Conservation (phyloP, 331 rosid species). For the Cydonia oblonga region DNA sequence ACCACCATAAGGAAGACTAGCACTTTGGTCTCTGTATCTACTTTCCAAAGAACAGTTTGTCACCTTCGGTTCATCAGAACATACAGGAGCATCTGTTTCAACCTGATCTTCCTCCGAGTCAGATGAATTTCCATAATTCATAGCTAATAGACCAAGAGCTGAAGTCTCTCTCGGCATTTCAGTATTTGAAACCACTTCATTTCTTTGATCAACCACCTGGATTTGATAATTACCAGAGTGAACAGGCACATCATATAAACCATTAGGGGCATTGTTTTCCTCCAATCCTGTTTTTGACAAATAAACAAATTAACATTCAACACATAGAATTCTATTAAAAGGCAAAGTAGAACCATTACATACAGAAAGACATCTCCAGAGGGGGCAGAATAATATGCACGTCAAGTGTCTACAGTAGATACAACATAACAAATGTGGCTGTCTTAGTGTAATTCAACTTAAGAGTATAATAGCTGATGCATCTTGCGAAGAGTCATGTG, state of each 20-base stretch:
- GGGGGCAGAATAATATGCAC: neutral
- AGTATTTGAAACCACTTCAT: conserved; percentile 21
- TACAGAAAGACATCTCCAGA: neutral
- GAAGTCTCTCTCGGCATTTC: conserved; percentile 30
- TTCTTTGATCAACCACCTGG: conserved; percentile 26
- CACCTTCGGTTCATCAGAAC: conserved; percentile 18
- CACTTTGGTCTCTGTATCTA: conserved; percentile 24
- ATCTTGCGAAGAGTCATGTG: neutral
- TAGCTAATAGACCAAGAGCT: conserved; percentile 71
- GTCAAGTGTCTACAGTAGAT: neutral
- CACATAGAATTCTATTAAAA: neutral
- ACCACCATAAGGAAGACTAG: conserved; percentile 31
- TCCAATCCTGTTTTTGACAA: conserved; percentile 32
- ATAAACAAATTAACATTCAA: neutral
- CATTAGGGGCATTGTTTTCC: conserved; percentile 19
- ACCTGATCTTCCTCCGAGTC: conserved; percentile 67
- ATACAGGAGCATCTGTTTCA: conserved; percentile 30
- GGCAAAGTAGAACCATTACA: neutral
- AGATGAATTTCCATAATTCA: conserved; percentile 68
- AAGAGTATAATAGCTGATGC: neutral
- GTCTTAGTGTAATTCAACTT: neutral
- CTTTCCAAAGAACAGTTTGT: conserved; percentile 28
- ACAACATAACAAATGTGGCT: neutral
- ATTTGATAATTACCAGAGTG: conserved; percentile 23
- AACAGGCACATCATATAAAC: conserved; percentile 36